Base-by-base conservation (phyloP, 495 filamentous ascomycete genomes). In the Aspergillus incahuasiensis region DNA sequence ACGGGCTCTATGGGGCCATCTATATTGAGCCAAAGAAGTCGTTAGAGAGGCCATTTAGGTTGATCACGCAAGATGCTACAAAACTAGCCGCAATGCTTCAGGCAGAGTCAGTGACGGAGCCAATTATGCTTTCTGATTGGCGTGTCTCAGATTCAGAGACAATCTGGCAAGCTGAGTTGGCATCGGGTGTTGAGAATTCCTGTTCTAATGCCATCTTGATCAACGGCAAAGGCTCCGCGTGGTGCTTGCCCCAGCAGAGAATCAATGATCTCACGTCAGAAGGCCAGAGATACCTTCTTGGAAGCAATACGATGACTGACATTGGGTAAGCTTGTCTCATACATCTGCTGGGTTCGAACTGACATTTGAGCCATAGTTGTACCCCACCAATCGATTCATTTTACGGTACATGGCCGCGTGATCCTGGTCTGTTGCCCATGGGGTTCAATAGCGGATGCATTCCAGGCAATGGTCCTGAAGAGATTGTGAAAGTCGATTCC, bases 81-180 rank as follows among this genome's bases (percentile, higher is more conserved):
- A 65, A 74, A 12, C 55, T 83, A 1, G 45, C 60, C 2, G 75
- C 75, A 0, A 79, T 86, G 56, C 52, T 67, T 8, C 43, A 63
- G 0, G 82, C 82, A 6, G 79, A 77, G 48, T 46, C 55, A 0
- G 65, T 72, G 21, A 72, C 76, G 4, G 55, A 68, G 13, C 77
- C 76, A 0, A 54, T 85, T 1, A 24, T 85, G 39, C 52, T 85
- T 6, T 78, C 79, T 3, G 83, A 86, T 54, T 83, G 78, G 77
- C 49, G 49, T 13, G 15, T 42, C 13, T 30, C 43, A 22, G 40
- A 34, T 30, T 52, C 49, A 25, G 49, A 52, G 8, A 24, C n/a
- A 3, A 41, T 52, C 18, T 52, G 49, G 49, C 35, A 54, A 40
- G 64, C 63, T 6, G 64, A 76, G 49, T 44, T 66, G 3, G 65